Conservation (phyloP, 345 rosid genomes). For the Hibiscus trionum region DNA sequence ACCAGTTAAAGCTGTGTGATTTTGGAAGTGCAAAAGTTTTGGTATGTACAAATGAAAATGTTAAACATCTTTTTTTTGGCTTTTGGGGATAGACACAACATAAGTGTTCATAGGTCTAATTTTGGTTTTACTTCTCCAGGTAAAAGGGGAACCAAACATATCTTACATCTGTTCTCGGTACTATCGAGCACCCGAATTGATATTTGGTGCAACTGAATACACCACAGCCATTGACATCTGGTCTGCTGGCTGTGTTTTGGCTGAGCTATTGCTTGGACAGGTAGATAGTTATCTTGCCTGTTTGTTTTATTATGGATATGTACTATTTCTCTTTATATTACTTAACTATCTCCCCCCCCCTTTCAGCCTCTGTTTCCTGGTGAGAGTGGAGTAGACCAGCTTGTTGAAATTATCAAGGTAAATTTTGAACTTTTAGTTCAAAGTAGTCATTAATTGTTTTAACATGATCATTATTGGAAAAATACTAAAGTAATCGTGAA, state of each 20-base stretch:
- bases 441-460: not conserved
- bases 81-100: not conserved
- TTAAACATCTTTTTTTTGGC: not conserved
- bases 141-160: conserved; percentile 90
- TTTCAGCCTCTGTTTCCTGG: conserved; percentile 89
- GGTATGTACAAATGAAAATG: conserved; percentile 36
- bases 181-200: conserved; percentile 97
- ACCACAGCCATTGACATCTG: conserved; percentile 94
- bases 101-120: not conserved
- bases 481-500: not conserved
- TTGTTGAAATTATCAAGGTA: conserved; percentile 96
- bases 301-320: not conserved
- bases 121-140: conserved; percentile 36
- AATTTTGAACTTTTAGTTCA: not conserved
- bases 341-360: conserved; percentile 13
- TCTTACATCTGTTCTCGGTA: conserved; percentile 91
- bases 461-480: conserved; percentile 1
- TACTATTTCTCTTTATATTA: not conserved
- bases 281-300: conserved; percentile 24
- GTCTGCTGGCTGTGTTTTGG: conserved; percentile 96
- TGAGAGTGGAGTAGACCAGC: conserved; percentile 98
- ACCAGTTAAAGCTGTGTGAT: conserved; percentile 88
- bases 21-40: conserved; percentile 97
- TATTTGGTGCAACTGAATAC: conserved; percentile 94
- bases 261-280: conserved; percentile 92